phyloP scores from a whole-genome alignment of 2,329 filamentous ascomycete genomes.

The Pseudogymnoascus pannorum region DNA sequence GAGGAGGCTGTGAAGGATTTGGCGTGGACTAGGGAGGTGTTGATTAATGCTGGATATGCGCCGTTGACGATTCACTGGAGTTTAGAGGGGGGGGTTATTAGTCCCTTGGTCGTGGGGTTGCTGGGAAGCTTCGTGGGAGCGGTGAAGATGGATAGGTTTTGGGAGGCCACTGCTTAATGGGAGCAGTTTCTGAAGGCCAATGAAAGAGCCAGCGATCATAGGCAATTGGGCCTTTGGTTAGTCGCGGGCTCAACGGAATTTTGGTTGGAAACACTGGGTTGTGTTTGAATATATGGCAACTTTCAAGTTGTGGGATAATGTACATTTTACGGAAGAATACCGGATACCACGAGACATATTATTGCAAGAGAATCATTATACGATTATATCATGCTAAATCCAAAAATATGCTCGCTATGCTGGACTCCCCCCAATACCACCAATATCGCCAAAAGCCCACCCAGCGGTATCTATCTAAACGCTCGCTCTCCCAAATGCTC shows the following conservation, averaged over 20 bases:
- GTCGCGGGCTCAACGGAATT: too few species aligned
- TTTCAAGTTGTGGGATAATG: neutral
- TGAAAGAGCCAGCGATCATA: neutral
- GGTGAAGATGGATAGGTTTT: slow-evolving; percentile 37
- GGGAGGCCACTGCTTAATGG: slow-evolving; percentile 33
- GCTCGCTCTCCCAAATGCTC: neutral
- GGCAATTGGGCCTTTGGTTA: neutral
- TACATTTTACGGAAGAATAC: neutral
- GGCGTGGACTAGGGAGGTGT: slow-evolving; percentile 58
- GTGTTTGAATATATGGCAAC: neutral
- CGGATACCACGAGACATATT: neutral
- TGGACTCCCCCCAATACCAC: neutral
- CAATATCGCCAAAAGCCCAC: neutral
- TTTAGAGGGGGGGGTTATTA: slow-evolving; percentile 55
- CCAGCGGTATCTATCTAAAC: neutral
- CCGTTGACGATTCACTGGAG: slow-evolving; percentile 83
- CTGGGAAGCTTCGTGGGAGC: slow-evolving; percentile 46
- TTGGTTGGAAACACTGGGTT: too few species aligned
- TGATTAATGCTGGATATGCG: slow-evolving; percentile 67
- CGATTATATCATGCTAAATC: slow-evolving; percentile 2
- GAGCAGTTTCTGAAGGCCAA: neutral
- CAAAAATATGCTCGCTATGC: neutral
- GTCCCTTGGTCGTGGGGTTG: slow-evolving; percentile 50
- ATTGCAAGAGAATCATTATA: neutral
- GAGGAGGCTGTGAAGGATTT: slow-evolving; percentile 36